A percentile compares a stretch with the other conserved stretches of the same genome.
Evolutionary conservation across 2,329 filamentous ascomycete genomes (phyloP).

Genomic region (Penicillium sp.): DNA sequence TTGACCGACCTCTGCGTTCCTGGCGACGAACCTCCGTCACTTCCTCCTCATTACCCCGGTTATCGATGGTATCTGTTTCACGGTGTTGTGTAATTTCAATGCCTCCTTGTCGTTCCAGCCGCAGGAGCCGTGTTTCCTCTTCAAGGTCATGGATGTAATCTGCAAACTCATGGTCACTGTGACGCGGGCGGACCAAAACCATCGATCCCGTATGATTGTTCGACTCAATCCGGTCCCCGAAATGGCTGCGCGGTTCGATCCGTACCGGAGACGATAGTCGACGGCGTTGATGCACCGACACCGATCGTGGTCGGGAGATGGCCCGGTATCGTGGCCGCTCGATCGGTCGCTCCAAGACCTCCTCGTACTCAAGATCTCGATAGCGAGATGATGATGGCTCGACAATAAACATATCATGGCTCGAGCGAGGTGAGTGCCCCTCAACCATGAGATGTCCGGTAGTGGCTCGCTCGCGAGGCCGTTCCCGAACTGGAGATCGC

Average conservation of each 20-base stretch:
- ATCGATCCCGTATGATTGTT: slow-evolving; percentile 44
- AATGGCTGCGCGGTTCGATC: slow-evolving; percentile 29
- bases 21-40: slow-evolving; percentile 60
- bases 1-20: slow-evolving; percentile 77
- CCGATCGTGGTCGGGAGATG: slow-evolving; percentile 32
- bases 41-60: slow-evolving; percentile 44
- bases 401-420: slow-evolving; percentile 30
- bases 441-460: slow-evolving; percentile 23
- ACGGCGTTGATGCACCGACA: slow-evolving; percentile 30
- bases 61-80: slow-evolving; percentile 32
- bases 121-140: slow-evolving; percentile 55
- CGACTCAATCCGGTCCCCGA: slow-evolving; percentile 41
- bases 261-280: slow-evolving; percentile 36
- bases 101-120: slow-evolving; percentile 48
- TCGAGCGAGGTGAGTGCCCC: slow-evolving; percentile 22
- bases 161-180: slow-evolving; percentile 59
- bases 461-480: slow-evolving; percentile 25
- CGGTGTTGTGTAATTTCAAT: slow-evolving; percentile 28
- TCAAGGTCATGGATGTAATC: slow-evolving; percentile 68
- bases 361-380: slow-evolving; percentile 25
- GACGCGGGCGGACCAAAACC: slow-evolving; percentile 46
- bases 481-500: slow-evolving; percentile 22
- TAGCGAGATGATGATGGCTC: slow-evolving; percentile 29
- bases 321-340: slow-evolving; percentile 24
- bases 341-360: slow-evolving; percentile 23